Conservation (phyloP, 2,329 filamentous ascomycete species). For the Botrytis cinerea region DNA sequence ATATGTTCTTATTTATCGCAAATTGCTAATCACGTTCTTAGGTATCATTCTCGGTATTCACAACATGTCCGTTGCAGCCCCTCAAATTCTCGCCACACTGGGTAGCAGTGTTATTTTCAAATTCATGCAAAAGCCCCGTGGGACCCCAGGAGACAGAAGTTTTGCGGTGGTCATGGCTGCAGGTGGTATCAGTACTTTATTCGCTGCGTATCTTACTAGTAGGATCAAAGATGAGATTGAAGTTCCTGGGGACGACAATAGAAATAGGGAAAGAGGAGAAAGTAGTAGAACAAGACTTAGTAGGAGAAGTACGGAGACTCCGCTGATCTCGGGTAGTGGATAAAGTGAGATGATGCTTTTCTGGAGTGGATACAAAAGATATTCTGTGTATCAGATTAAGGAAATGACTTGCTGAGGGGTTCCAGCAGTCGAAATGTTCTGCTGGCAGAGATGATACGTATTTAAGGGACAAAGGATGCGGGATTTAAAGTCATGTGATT, state of each 20-base stretch:
- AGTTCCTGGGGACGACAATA: conserved; percentile 26
- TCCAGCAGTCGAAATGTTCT: not conserved
- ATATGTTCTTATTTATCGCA: no score
- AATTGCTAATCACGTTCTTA: not conserved
- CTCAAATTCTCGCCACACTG: conserved; percentile 87
- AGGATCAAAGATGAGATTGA: conserved; percentile 41
- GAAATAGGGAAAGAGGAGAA: not conserved
- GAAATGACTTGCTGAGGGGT: not conserved
- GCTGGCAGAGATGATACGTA: not conserved
- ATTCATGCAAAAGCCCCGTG: conserved; percentile 82
- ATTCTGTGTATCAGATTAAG: not conserved
- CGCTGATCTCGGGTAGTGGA: conserved; percentile 11
- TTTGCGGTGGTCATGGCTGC: conserved; percentile 85
- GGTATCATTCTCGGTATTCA: conserved; percentile 90
- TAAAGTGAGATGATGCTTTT: not conserved
- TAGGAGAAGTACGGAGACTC: conserved; percentile 10
- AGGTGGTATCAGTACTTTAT: conserved; percentile 75
- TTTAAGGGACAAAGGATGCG: not conserved
- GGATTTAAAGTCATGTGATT: not conserved
- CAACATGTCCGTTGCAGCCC: conserved; percentile 90
- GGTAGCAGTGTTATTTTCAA: conserved; percentile 83
- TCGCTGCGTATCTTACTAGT: conserved; percentile 66
- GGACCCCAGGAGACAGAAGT: conserved; percentile 80
- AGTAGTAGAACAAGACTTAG: not conserved
- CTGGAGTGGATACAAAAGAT: not conserved